Evolutionary conservation across 1,284 basidiomycete species (phyloP), one percentile per base, ranked within the genome.

Genomic region (Mycena sp.): DNA sequence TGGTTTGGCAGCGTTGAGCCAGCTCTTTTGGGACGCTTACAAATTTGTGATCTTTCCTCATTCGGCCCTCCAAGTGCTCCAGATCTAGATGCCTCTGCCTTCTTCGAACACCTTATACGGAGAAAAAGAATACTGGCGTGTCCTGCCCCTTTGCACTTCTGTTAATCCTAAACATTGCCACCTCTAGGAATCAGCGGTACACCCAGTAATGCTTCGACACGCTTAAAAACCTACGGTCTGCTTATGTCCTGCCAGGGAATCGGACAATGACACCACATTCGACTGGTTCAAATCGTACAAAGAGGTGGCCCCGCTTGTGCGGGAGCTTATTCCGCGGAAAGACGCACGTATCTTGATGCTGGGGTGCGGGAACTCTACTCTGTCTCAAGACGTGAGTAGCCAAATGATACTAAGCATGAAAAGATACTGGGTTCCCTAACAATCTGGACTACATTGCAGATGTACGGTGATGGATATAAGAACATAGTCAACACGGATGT

Each of bases 391-490:
- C 67, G 91, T 90, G 67, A 23, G 80, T 70, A n/a, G n/a, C n/a
- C n/a, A n/a, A n/a, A n/a, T n/a, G n/a, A n/a, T n/a, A n/a, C n/a
- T n/a, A n/a, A n/a, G n/a, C n/a, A n/a, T n/a, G n/a, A n/a, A n/a
- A n/a, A n/a, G n/a, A n/a, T n/a, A n/a, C n/a, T n/a, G n/a, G n/a
- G n/a, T n/a, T n/a, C n/a, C n/a, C n/a, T n/a, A n/a, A n/a, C n/a
- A n/a, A n/a, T n/a, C n/a, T 46, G 19, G 29, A 32, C 40, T 38
- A 50, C 26, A 26, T 16, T 19, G 17, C 60, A 94, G 92, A 94
- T 97, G 92, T 97, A 94, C 79, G 92, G 95, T 67, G 92, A 94
- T 69, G 95, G 94, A 0, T 97, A 93, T 75, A 86, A 81, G 64
- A 88, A 92, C 67, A 92, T 98, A 62, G 86, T 92, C 68, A 97